Evolutionary conservation across 1,284 basidiomycete species (phyloP).

Genomic region (Boletus mariae): DNA sequence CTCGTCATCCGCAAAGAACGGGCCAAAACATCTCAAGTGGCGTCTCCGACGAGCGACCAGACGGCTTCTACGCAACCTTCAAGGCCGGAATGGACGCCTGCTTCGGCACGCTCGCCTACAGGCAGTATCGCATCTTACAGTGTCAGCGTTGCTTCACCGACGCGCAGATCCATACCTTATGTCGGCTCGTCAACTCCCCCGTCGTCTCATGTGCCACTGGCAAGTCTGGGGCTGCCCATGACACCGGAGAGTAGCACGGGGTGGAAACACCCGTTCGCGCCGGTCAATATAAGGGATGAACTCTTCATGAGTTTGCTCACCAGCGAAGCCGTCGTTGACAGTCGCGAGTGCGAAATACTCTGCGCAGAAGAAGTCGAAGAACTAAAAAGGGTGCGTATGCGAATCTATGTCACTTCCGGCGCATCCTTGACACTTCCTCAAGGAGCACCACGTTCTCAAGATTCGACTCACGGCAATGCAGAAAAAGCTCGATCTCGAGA

Average conservation of each 20-base stretch:
- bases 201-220: constrained; percentile 33
- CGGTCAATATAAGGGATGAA: constrained; percentile 64
- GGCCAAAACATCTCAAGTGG: constrained; percentile 30
- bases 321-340: constrained; percentile 83
- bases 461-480: constrained; percentile 58
- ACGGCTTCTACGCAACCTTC: constrained; percentile 26
- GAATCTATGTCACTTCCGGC: background rate
- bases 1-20: constrained; percentile 55
- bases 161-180: constrained; percentile 29
- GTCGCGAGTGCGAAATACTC: constrained; percentile 70
- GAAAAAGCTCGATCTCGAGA: constrained; percentile 71
- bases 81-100: constrained; percentile 12
- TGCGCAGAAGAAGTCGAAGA: constrained; percentile 87
- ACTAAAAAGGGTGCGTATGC: constrained; percentile 72
- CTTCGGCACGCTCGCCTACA: constrained; percentile 19
- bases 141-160: constrained; percentile 24
- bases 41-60: constrained; percentile 23
- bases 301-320: constrained; percentile 80
- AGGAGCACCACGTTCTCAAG: constrained; percentile 70
- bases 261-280: constrained; percentile 41
- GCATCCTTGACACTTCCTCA: constrained; percentile 2
- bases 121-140: constrained; percentile 26
- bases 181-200: constrained; percentile 41
- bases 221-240: constrained; percentile 23
- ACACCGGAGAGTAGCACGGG: constrained; percentile 34